Base-by-base conservation (phyloP, 257 asterid genomes). In the Penstemon newberryi region DNA sequence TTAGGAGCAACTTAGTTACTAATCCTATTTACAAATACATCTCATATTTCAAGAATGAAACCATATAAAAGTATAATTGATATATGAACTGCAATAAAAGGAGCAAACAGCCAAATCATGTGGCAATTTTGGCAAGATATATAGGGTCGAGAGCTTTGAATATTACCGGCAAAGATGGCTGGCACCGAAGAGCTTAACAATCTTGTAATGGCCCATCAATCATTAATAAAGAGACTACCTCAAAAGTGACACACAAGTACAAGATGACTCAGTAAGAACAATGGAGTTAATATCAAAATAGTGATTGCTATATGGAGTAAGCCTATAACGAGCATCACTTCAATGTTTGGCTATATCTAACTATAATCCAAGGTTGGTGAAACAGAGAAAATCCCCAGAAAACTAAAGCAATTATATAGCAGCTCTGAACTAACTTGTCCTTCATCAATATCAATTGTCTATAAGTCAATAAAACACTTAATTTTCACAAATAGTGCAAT, bases 221-320 rank as follows among this genome's bases (percentile, higher is more conserved):
- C 57, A 63, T 70, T 64, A 19, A 62, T 44, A 49, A 67, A 70
- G 45, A 66, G 65, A 70, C 69, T 53, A 66, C 72, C 74, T 62
- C 57, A 74, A 63, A 59, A 66, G 10, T 56, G 58, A 59, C 46
- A 66, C 12, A 37, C 43, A n/a, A 58, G 67, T 57, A 71, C 65
- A 64, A 47, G 61, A 71, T 63, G 19, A 73, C 40, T 37, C 56
- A 70, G 13, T 54, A n/a, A 53, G 69, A 65, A 60, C 51, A 72
- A 60, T 49, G 71, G 74, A 55, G 67, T 13, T 56, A 63, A 38
- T 50, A 55, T 66, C 70, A 60, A 65, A 56, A 55, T 40, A 44
- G 75, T 50, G 57, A 62, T 62, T 43, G 70, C 57, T 63, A 50
- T 60, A 63, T 63, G 69, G 41, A 68, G 84, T 72, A 75, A 75